Percentiles rank a stretch among this genome's conserved stretches.
Conservation (phyloP, 805 yeast genomes). For the Saccharomycopsis sp. region DNA sequence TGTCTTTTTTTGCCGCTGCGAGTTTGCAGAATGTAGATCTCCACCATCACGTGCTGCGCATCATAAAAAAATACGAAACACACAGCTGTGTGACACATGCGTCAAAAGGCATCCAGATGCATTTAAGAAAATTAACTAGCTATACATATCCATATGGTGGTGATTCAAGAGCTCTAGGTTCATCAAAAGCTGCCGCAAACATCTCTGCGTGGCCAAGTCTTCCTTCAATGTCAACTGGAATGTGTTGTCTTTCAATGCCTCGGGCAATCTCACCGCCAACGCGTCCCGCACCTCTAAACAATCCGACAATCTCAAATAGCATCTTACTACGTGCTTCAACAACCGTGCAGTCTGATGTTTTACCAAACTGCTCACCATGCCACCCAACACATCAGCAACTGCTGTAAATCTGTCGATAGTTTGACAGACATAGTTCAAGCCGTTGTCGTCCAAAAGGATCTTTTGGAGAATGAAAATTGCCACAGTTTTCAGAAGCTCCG, state of each 20-base stretch:
- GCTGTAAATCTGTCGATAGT: conserved; percentile 93
- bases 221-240: conserved; percentile 74
- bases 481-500: conserved; percentile 90
- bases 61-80: not conserved
- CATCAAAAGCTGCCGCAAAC: conserved; percentile 62
- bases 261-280: conserved; percentile 75
- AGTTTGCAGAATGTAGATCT: not conserved
- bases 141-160: not conserved
- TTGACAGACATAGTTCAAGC: conserved; percentile 86
- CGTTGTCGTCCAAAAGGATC: conserved; percentile 85
- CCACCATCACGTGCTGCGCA: not conserved
- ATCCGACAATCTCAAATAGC: conserved; percentile 85
- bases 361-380: conserved; percentile 82
- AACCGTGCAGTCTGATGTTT: conserved; percentile 74
- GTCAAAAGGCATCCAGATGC: no score
- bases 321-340: conserved; percentile 87
- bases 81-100: not conserved
- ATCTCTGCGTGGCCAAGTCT: conserved; percentile 81
- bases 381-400: conserved; percentile 78
- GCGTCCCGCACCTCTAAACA: conserved; percentile 88
- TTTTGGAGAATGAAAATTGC: conserved; percentile 95
- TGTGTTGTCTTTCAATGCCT: conserved; percentile 80
- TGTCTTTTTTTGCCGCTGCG: not conserved
- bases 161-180: not conserved
- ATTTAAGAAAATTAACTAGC: no score